Conservation (phyloP, 352 stramenopile species). For the Sclerospora graminicola region DNA sequence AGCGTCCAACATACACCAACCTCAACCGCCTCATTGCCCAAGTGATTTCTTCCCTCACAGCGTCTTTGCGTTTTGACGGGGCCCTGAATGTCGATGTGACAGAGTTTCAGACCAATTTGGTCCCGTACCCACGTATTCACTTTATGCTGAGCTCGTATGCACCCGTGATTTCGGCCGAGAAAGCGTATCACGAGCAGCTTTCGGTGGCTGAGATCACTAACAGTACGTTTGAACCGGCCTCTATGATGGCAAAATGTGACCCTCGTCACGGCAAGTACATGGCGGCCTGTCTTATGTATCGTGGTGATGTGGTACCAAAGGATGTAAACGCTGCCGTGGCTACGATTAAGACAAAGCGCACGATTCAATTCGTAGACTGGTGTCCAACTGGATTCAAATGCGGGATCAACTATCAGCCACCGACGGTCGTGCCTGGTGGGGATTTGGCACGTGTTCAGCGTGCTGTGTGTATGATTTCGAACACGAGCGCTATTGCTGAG, state of each 20-base stretch:
- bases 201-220: conserved; percentile 96
- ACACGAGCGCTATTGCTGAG: conserved; percentile 96
- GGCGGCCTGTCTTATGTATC: conserved; percentile 99
- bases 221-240: conserved; percentile 90
- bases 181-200: conserved; percentile 92
- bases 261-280: conserved; percentile 94
- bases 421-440: conserved; percentile 92
- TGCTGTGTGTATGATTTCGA: conserved; percentile 98
- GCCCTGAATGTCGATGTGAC: conserved; percentile 95
- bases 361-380: conserved; percentile 99
- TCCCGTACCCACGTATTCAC: conserved; percentile 96
- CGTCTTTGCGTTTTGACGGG: conserved; percentile 94
- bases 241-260: conserved; percentile 98
- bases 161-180: conserved; percentile 93
- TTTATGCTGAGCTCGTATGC: conserved; percentile 97
- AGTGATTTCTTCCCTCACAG: conserved; percentile 94
- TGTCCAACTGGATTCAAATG: conserved; percentile 99
- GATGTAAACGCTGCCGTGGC: conserved; percentile 96
- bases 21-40: conserved; percentile 95
- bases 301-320: conserved; percentile 92
- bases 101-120: conserved; percentile 97
- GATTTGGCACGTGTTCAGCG: conserved; percentile 97
- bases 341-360: conserved; percentile 99
- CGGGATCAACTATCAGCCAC: conserved; percentile 49
- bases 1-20: conserved; percentile 94